A percentile compares a stretch with the other conserved stretches of the same genome.
phyloP scores from a whole-genome alignment of 1,139 yeast species.

The Casaregolazyma suthepensis region DNA sequence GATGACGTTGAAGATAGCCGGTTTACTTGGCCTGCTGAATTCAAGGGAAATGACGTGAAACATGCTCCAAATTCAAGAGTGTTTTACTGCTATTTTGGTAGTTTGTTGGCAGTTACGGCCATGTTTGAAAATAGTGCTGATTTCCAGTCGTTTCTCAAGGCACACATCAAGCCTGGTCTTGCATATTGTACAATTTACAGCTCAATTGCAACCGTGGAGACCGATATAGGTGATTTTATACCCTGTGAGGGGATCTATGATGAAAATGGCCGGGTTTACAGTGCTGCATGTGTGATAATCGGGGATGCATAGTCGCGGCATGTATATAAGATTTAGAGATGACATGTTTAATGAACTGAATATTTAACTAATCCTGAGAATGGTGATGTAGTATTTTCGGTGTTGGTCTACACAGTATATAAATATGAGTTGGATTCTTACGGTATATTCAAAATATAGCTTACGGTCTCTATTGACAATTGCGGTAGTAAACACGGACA shows the following conservation, averaged over 20 bases:
- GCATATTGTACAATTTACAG: not conserved
- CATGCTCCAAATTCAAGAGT: not conserved
- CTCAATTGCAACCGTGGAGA: not conserved
- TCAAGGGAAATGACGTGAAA: not conserved
- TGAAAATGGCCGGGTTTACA: not conserved
- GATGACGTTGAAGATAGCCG: conserved; percentile 20
- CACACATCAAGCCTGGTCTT: not conserved
- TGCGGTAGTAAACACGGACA: too few species aligned
- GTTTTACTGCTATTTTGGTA: not conserved
- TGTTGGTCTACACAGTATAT: too few species aligned
- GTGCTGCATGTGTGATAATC: not conserved
- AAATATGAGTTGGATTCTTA: too few species aligned
- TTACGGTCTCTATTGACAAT: too few species aligned
- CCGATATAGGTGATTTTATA: not conserved
- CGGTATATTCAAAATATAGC: too few species aligned
- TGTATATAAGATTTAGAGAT: too few species aligned
- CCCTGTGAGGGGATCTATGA: not conserved
- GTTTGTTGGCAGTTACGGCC: not conserved
- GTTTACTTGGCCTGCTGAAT: conserved; percentile 1
- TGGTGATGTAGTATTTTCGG: too few species aligned
- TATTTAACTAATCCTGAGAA: too few species aligned
- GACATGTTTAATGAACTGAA: too few species aligned
- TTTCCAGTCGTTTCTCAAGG: not conserved
- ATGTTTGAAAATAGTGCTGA: not conserved
- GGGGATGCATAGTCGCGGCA: not conserved